phyloP scores from a whole-genome alignment of 192 early-diverging fungal genomes.

The Rhizoclosmatium sp. region DNA sequence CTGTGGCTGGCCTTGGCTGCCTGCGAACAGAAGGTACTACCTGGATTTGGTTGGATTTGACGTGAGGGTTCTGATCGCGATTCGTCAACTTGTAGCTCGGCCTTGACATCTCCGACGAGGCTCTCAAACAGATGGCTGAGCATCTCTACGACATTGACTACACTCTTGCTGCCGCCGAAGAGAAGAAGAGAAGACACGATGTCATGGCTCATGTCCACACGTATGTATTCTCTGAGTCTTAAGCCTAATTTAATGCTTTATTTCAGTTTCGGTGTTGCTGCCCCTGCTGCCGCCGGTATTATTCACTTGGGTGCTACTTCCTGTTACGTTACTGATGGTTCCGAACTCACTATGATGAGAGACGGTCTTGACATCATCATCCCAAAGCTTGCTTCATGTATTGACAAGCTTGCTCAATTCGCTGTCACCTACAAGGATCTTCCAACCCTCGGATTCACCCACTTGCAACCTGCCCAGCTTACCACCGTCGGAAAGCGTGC shows the following conservation, averaged over 20 bases:
- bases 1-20: slow-evolving; percentile 94
- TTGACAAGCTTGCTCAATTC: slow-evolving; percentile 82
- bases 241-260: slow-evolving; percentile 70
- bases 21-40: slow-evolving; percentile 67
- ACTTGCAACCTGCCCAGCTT: slow-evolving; percentile 98
- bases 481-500: slow-evolving; percentile 98
- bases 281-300: slow-evolving; percentile 88
- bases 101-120: slow-evolving; percentile 87
- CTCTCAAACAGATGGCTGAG: slow-evolving; percentile 87
- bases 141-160: slow-evolving; percentile 93
- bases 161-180: slow-evolving; percentile 84
- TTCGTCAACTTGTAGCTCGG: slow-evolving; percentile 74
- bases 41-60: not conserved
- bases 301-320: slow-evolving; percentile 98
- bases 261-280: slow-evolving; percentile 68
- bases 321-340: slow-evolving; percentile 99
- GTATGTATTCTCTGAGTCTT: slow-evolving; percentile 68
- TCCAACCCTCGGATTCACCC: slow-evolving; percentile 97
- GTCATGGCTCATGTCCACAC: slow-evolving; percentile 99
- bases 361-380: slow-evolving; percentile 93
- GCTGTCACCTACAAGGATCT: slow-evolving; percentile 80
- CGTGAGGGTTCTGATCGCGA: not conserved
- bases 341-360: slow-evolving; percentile 96
- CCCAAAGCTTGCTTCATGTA: slow-evolving; percentile 84
- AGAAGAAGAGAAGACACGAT: slow-evolving; percentile 94